Base-by-base conservation (phyloP, 176 grass and related monocot genomes). In the Aegilops bicornis region DNA sequence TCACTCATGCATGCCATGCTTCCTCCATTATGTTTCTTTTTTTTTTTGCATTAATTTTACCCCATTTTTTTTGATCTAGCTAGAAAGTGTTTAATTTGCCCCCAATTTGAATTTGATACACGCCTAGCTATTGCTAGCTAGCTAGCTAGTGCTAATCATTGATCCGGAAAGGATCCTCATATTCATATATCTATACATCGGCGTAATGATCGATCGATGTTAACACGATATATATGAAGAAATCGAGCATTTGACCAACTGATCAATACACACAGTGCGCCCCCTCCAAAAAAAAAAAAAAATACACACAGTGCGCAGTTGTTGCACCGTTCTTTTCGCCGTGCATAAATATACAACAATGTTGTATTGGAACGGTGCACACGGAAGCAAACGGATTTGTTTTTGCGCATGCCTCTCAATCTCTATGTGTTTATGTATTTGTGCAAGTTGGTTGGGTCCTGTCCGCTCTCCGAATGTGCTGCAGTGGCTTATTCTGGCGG, bases 401-500 rank as follows among this genome's bases (percentile, higher is more conserved):
- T 50, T 62, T 86, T 86, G 50, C 50, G 6, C 6, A 52, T 4
- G 2, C 43, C 69, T 24, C 40, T 10, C 40, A 42, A 36, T 73
- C 69, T 43, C 37, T 42, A 27, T 27, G 27, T 27, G 27, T 27
- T 27, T 27, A 27, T 75, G 12, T 58, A 17, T 58, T 37, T 15
- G 17, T 19, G 61, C 62, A 62, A 76, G 37, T 80, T 83, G 81
- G 60, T 56, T 64, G 69, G 32, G 25, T 35, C 35, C 27, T 36
- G 27, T 66, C 45, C 39, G 20, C 19, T 65, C 22, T 4, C 8
- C 19, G 1, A 27, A 29, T 27, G n/a, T 25, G 40, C 5, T 6
- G 6, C 40, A 7, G 69, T 54, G 50, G 50, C 81, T 76, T 91
- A 84, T 81, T 91, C 80, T 79, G 68, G 81, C 16, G 60, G 16